Evolutionary conservation across 108 stramenopile species (phyloP).

Genomic region (Nitzschia sp.): DNA sequence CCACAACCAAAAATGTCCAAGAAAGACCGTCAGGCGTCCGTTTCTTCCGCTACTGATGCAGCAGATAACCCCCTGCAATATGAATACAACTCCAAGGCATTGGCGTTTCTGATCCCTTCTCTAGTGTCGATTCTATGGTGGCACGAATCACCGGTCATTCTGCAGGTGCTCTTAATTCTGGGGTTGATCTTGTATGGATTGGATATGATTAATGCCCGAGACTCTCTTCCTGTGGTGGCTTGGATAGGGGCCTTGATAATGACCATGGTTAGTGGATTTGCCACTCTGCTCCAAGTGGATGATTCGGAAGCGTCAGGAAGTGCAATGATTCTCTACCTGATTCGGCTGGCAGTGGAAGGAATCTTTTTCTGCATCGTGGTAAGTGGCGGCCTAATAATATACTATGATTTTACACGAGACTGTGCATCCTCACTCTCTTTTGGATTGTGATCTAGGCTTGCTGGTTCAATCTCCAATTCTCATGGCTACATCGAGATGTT

Average conservation of each 20-base stretch:
- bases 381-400: conserved; percentile 6
- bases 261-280: conserved; percentile 44
- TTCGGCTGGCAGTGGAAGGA: conserved; percentile 30
- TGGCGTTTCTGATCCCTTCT: conserved; percentile 52
- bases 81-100: conserved; percentile 37
- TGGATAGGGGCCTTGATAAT: conserved; percentile 59
- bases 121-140: conserved; percentile 52
- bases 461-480: conserved; percentile 64
- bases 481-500: conserved; percentile 52
- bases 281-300: conserved; percentile 37
- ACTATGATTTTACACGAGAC: not conserved
- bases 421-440: not conserved
- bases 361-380: conserved; percentile 33
- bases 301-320: conserved; percentile 25
- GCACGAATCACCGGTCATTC: conserved; percentile 52
- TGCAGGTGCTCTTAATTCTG: conserved; percentile 45
- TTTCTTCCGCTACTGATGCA: not conserved
- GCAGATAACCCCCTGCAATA: conserved; percentile 3
- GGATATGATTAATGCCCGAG: conserved; percentile 68
- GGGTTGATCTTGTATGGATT: conserved; percentile 52
- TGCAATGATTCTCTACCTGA: conserved; percentile 24
- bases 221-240: conserved; percentile 31
- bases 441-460: conserved; percentile 33
- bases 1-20: not conserved
- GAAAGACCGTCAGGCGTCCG: not conserved